A percentile compares a stretch with the other conserved stretches of the same genome.
phyloP scores from a whole-genome alignment of 306 rosid species.

The Morella rubra region DNA sequence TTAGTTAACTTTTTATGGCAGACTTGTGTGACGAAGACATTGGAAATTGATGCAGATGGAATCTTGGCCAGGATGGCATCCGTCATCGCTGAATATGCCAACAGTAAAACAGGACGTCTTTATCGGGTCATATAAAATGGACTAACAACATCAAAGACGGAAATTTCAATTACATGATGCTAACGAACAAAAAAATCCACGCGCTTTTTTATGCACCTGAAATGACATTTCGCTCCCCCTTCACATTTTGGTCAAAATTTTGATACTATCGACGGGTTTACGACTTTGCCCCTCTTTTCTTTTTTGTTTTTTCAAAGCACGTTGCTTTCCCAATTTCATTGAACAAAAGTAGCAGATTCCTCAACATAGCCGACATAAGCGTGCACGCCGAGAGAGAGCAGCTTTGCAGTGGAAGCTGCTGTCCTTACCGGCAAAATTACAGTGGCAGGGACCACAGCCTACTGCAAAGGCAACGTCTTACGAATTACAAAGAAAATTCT shows the following conservation, averaged over 20 bases:
- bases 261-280: not conserved
- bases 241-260: not conserved
- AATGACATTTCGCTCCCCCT: not conserved
- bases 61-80: conserved; percentile 1
- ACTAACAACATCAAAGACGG: too few species aligned
- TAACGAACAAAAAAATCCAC: too few species aligned
- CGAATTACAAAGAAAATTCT: too few species aligned
- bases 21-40: not conserved
- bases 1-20: not conserved
- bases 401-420: not conserved
- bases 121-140: not conserved
- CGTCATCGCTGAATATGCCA: not conserved
- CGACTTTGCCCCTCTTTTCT: not conserved
- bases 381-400: not conserved
- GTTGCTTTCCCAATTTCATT: too few species aligned
- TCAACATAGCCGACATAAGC: too few species aligned
- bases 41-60: not conserved
- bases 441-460: not conserved
- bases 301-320: too few species aligned
- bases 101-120: not conserved
- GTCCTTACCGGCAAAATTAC: not conserved
- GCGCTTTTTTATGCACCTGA: not conserved
- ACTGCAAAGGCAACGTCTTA: too few species aligned
- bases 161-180: not conserved
- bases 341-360: too few species aligned